Conservation (phyloP, 2,329 filamentous ascomycete species). For the Blastomyces gilchristii region DNA sequence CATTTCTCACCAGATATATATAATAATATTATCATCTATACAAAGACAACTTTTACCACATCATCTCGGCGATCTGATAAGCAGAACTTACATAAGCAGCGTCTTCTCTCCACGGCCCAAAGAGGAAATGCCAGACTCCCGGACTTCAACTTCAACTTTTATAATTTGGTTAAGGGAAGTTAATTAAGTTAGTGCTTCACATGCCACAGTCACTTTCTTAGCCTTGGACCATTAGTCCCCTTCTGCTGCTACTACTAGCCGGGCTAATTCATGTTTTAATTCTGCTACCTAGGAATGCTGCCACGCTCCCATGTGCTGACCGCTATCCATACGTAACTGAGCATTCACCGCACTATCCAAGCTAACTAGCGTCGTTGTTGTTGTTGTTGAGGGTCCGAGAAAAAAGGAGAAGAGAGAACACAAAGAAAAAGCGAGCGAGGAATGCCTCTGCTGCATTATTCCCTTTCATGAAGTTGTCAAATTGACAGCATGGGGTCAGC, state of each 20-base stretch:
- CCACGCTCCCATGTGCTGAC: neutral
- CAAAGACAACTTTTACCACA: too few species aligned
- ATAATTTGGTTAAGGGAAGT: too few species aligned
- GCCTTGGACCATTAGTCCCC: too few species aligned
- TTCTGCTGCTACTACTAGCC: neutral
- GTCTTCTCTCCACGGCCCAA: neutral
- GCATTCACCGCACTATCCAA: neutral
- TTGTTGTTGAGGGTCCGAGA: neutral
- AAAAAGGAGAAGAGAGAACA: neutral
- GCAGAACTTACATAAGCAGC: neutral
- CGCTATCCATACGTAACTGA: neutral
- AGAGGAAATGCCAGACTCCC: neutral
- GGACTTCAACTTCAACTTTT: neutral
- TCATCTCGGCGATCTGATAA: neutral
- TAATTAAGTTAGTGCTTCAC: neutral
- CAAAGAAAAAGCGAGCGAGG: neutral
- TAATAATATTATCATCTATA: too few species aligned
- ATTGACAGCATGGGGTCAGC: conserved; percentile 19
- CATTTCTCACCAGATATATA: too few species aligned
- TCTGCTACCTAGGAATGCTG: neutral
- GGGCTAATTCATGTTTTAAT: too few species aligned
- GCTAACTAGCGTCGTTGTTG: neutral
- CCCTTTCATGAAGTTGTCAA: conserved; percentile 8
- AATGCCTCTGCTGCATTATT: neutral
- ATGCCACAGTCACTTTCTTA: neutral